Base-by-base conservation (phyloP, 169 alveolate species). In the Plasmodium ovale region DNA sequence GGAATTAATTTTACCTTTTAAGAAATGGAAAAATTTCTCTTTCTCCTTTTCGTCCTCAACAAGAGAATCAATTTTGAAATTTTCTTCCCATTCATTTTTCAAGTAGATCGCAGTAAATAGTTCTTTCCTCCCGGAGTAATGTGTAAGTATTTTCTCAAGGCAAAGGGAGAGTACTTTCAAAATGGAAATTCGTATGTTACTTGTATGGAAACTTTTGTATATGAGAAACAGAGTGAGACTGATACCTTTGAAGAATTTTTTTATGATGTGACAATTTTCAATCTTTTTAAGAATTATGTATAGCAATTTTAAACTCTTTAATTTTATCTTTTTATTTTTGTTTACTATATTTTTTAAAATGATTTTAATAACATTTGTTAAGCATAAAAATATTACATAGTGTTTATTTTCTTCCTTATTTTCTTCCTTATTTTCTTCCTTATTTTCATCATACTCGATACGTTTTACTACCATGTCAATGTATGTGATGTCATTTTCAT, bases 281-380 rank as follows among this genome's bases (percentile, higher is more conserved):
- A 74, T 74, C 54, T 74, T 74, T 35, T 31, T 39, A 49, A 21
- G 77, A 35, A 74, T 74, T 27, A 59, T 3, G 31, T 60, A 54
- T 3, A 74, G 39, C 21, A 74, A 62, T 33, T 74, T 60, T 39
- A 74, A 35, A 21, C 62, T 74, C 44, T 74, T 59, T 29, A 60
- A 59, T 60, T 74, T 74, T 7, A 74, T 60, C 62, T 74, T 74
- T 44, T 74, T 74, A 44, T 74, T 74, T 74, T 74, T 42, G 7
- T 74, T 60, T 14, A 74, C 60, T 12, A 47, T 44, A 29, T 60
- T 60, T 74, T 74, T 56, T 53, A 74, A 29, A 25, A 74, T 21
- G 4, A 21, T 74, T 44, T 47, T 44, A 37, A 74, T 74, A 33
- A 74, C 53, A 21, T 44, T 60, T 49, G 25, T 42, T 1, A 74